Base-by-base conservation (phyloP, 805 yeast species). In the Starmerella vaccinii region DNA sequence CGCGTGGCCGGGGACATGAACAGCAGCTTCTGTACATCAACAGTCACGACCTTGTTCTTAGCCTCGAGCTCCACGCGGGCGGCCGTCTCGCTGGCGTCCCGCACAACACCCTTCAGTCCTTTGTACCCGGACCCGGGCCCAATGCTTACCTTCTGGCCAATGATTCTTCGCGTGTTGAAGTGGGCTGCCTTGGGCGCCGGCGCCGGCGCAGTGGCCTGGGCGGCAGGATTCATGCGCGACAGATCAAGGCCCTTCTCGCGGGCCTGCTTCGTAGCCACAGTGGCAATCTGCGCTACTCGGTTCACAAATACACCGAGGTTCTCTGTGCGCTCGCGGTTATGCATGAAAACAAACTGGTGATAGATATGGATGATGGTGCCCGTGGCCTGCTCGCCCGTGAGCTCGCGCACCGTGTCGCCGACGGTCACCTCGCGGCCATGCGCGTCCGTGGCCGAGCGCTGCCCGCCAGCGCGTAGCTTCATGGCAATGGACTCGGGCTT, bases 21-120 rank as follows among this genome's bases (percentile, higher is more conserved):
- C 57, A 86, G 76, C 61, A 92, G 73, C 62, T 82, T 85, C 30
- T 77, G 74, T 63, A 89, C 89, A 60, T 80, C 82, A 30, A 92
- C 84, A 52, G 90, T 85, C 54, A 89, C 80, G 53, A 84, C 84
- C 65, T 90, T 92, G 63, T 82, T 81, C 58, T 89, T 89, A 24
- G 96, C 85, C 66, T 92, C 97, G 57, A 92, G 75, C 69, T 92
- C 98, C 40, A 92, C 85, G 53, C 97, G 77, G 1, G 97, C 97
- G 58, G 76, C 77, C 13, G 83, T 83, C 55, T 94, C 98, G 60
- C 87, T 92, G 9, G 95, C 87, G 64, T 92, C 97, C 58, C 84
- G 83, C 39, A 92, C 86, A 57, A 86, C 84, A 65, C 98, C 98
- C 70, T 82, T 81, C 59, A 87, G 79, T 42, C 98, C 97, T 69